These are phyloP conservation scores for Globisporangium cylindrosporum DNA, from an alignment of 352 stramenopile genomes.

Conservation along the genomic window DNA sequence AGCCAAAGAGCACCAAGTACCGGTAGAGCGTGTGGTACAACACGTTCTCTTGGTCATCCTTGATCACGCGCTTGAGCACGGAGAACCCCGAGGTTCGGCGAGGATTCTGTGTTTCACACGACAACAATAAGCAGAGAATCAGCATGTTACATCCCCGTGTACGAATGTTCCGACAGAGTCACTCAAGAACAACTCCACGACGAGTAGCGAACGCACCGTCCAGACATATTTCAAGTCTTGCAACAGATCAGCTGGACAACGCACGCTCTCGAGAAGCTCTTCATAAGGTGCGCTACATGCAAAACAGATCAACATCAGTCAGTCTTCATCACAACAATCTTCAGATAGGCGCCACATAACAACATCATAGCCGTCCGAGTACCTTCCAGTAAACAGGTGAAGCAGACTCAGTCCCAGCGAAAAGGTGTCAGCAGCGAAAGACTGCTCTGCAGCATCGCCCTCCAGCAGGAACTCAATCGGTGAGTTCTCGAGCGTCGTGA, in stretches of 20 bases:
- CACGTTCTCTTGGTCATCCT: slow-evolving; percentile 73
- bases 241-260: slow-evolving; percentile 85
- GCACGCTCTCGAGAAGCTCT: slow-evolving; percentile 94
- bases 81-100: slow-evolving; percentile 61
- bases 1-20: slow-evolving; percentile 95
- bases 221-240: slow-evolving; percentile 87
- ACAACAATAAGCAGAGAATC: background rate
- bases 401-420: slow-evolving; percentile 94
- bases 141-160: background rate
- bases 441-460: slow-evolving; percentile 88
- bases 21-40: slow-evolving; percentile 96
- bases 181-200: background rate
- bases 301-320: slow-evolving; percentile 10
- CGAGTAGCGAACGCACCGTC: slow-evolving; percentile 44
- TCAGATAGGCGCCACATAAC: background rate
- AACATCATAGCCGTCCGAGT: background rate
- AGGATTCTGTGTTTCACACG: slow-evolving; percentile 22
- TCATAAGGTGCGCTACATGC: slow-evolving; percentile 92
- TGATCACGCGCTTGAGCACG: slow-evolving; percentile 57
- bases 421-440: slow-evolving; percentile 94
- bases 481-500: slow-evolving; percentile 98
- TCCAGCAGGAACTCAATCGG: slow-evolving; percentile 95
- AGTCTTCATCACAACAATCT: background rate
- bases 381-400: slow-evolving; percentile 95
- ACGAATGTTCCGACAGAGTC: background rate